Base-by-base conservation (phyloP, 805 yeast genomes). In the Torulaspora gathmanii region DNA sequence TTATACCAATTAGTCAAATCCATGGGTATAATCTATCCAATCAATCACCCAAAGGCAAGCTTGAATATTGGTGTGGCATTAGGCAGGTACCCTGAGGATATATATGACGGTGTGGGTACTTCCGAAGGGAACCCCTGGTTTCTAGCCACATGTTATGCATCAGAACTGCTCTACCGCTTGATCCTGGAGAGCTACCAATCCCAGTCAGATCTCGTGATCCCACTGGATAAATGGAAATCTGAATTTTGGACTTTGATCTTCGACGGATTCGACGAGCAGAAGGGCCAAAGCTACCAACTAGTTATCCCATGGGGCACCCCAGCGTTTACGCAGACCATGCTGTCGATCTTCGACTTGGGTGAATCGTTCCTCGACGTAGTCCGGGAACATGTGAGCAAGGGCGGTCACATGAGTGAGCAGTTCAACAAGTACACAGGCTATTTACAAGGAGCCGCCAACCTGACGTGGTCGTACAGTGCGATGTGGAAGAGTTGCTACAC, bases 91-190 rank as follows among this genome's bases (percentile, higher is more conserved):
- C 96, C 97, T 0, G 98, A 90, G 59, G 98, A 90, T 65, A 63
- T 83, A 8, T 90, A 90, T 64, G 83, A 90, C 62, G 96, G 96
- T 0, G 68, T 71, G 48, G 80, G 79, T 0, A 70, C 75, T 0
- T 72, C 82, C 26, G 87, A 82, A 55, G 97, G 96, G 2, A 89
- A 90, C 58, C 97, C 98, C 5, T 90, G 97, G 98, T 88, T 89
- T 60, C 75, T 90, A 46, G 70, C 86, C 3, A 85, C 91, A 1
- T 77, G 84, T 0, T 71, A 84, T 3, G 87, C 86, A 2, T 70
- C 86, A 4, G 86, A 83, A 59, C 53, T 82, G 13, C 59, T 83
- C 34, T 83, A 75, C 63, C 78, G 76, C 56, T 60, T 77, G 47
- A 70, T 83, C 22, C 68, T 68, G 60, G 74, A 74, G 50, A 62